These are phyloP conservation scores for Teunomyces panamensis DNA, from an alignment of 805 yeast genomes.

Conservation along the genomic window DNA sequence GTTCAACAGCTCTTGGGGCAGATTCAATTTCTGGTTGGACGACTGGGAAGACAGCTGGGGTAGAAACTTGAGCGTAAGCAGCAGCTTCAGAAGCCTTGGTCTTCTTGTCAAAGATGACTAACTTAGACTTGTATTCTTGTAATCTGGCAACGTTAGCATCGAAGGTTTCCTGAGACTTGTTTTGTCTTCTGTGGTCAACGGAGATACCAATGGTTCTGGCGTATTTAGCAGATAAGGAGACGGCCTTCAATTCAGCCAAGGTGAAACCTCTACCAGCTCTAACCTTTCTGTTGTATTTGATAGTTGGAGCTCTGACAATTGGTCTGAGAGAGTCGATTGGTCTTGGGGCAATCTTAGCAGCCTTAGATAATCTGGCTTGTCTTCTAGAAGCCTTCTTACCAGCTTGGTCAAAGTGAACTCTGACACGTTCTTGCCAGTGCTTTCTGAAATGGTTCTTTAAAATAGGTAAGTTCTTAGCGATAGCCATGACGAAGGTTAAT, in stretches of 20 bases:
- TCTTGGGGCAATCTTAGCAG: slow-evolving; percentile 95
- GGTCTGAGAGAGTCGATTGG: slow-evolving; percentile 97
- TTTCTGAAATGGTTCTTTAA: slow-evolving; percentile 99
- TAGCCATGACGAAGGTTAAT: slow-evolving; percentile 58
- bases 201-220: slow-evolving; percentile 99
- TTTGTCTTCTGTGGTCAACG: slow-evolving; percentile 99
- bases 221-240: slow-evolving; percentile 83
- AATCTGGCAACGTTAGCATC: slow-evolving; percentile 95
- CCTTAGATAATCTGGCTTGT: slow-evolving; percentile 88
- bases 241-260: slow-evolving; percentile 96
- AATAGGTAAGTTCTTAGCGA: slow-evolving; percentile 97
- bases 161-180: slow-evolving; percentile 94
- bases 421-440: slow-evolving; percentile 99
- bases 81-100: slow-evolving; percentile 64
- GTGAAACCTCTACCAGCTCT: slow-evolving; percentile 99
- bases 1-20: slow-evolving; percentile 87
- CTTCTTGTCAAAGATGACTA: slow-evolving; percentile 94
- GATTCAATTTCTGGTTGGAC: slow-evolving; percentile 70
- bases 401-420: slow-evolving; percentile 99
- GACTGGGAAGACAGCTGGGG: slow-evolving; percentile 88
- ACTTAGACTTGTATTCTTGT: slow-evolving; percentile 92
- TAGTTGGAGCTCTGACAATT: slow-evolving; percentile 97
- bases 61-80: slow-evolving; percentile 68
- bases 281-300: slow-evolving; percentile 98
- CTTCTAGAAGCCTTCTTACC: slow-evolving; percentile 99